Evolutionary conservation across 768 basidiomycete genomes (phyloP).

Genomic region (Tylopilus plumbeoviolaceoides): DNA sequence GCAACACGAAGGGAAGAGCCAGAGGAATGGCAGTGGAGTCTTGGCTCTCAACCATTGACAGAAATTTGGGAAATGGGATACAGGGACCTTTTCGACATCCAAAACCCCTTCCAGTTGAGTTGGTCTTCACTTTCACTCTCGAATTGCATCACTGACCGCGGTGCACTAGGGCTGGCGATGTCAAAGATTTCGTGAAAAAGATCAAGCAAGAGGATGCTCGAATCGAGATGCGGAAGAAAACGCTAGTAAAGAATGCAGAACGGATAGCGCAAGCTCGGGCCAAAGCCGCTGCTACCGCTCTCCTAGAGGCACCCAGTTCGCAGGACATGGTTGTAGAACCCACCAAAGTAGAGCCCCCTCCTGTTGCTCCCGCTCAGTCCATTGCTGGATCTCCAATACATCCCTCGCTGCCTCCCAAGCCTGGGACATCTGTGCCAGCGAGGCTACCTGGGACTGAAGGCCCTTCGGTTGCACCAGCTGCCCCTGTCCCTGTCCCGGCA

Average conservation of each 20-base stretch:
- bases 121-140: conserved; percentile 2
- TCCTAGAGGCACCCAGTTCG: conserved; percentile 13
- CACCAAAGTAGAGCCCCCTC: conserved; percentile 18
- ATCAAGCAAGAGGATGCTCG: conserved; percentile 61
- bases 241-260: conserved; percentile 36
- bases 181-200: conserved; percentile 71
- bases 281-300: conserved; percentile 33
- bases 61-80: conserved; percentile 87
- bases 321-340: conserved; percentile 21
- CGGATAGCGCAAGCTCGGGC: conserved; percentile 39
- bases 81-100: conserved; percentile 55
- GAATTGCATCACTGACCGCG: conserved; percentile 1
- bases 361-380: conserved; percentile 4
- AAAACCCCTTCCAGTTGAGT: conserved; percentile 64
- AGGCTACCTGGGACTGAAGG: conserved; percentile 32
- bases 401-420: conserved; percentile 71
- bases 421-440: conserved; percentile 40
- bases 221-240: conserved; percentile 49
- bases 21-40: conserved; percentile 57
- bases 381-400: conserved; percentile 47
- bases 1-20: conserved; percentile 54
- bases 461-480: conserved; percentile 19
- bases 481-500: conserved; percentile 7
- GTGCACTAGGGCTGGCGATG: conserved; percentile 56
- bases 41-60: conserved; percentile 68